Base-by-base conservation (phyloP, 805 yeast species). In the Starmera dryadoides region DNA sequence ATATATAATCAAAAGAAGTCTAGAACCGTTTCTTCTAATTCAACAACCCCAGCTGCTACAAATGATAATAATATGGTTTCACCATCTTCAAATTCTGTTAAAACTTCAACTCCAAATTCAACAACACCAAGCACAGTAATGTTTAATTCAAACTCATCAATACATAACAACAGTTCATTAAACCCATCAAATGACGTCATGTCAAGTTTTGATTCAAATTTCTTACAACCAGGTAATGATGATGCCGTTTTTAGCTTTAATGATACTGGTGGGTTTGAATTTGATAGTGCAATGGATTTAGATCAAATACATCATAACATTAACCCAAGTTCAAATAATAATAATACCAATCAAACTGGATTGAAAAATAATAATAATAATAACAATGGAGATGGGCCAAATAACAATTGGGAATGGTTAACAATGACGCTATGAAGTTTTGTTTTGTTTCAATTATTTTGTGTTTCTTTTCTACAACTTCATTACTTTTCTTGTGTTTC, bases 371-470 rank as follows among this genome's bases (percentile, higher is more conserved):
- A 9, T 21, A 21, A 21, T 21, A 21, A 21, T 21, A 9, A 9
- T 6, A 21, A 21, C 9, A 21, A 28, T 14, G 17, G 16, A n/a
- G 17, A 28, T 28, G 30, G 30, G 8, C 21, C 20, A 18, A 52
- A 48, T 32, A 54, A 51, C 23, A 54, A 52, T 37, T 54, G 59
- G 59, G 59, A 54, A 36, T 54, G 59, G 59, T 29, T 54, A 8
- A 51, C 57, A 1, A 45, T 54, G 49, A 47, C 56, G 6, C 34
- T 54, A n/a, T 53, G 32, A 44, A 12, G 12, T 21, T 16, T 15
- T 33, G 8, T 29, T 25, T 25, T 25, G 28, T 9, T 25, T 25
- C 12, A 9, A 12, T 12, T 9, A 25, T 12, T 25, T 25, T 25
- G 11, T 9, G 28, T 12, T 25, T 25, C 12, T 25, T 9, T 25